Base-by-base conservation (phyloP, 1,284 basidiomycete species). In the Fomes fomentarius region DNA sequence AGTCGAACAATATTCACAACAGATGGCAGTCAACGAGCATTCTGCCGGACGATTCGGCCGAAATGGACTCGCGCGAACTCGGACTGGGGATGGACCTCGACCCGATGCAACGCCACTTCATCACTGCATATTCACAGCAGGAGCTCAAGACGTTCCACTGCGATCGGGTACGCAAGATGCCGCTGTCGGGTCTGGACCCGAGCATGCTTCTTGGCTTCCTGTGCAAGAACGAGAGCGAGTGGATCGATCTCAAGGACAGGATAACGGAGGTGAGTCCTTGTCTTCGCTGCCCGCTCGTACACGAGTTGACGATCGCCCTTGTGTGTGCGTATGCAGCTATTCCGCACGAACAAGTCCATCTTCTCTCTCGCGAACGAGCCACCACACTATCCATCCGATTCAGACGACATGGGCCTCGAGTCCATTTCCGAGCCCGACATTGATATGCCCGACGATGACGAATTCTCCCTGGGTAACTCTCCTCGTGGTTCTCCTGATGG, bases 181-280 rank as follows among this genome's bases (percentile, higher is more conserved):
- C 91, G 0, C 74, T 98, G 42, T 84, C 85, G 34, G 87, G 88
- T n/a, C 74, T 99, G 48, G 96, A 98, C 69, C 96, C 97, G 11
- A 96, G 94, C 66, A 98, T 99, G 96, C 76, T 99, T 9, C 79
- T 98, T 50, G 96, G 96, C 15, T 98, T 99, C 71, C 69, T 98
- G 61, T 89, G 91, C 67, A 83, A 83, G 61, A 84, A 91, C 66
- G 89, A 94, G 71, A 76, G 71, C 19, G 94, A 96, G 50, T 96
- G 94, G 87, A 72, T 79, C 14, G 94, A 97, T 71, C 84, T 98
- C 56, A 81, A 86, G 60, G 76, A 73, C 47, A 79, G 94, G 54
- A 84, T 93, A 50, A 77, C 75, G 10, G 85, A 89, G 72, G 93
- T 94, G 48, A 54, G 57, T 52, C 21, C 37, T 31, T 25, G n/a